phyloP scores from a whole-genome alignment of 805 yeast species.

The Wickerhamomyces chambardii region DNA sequence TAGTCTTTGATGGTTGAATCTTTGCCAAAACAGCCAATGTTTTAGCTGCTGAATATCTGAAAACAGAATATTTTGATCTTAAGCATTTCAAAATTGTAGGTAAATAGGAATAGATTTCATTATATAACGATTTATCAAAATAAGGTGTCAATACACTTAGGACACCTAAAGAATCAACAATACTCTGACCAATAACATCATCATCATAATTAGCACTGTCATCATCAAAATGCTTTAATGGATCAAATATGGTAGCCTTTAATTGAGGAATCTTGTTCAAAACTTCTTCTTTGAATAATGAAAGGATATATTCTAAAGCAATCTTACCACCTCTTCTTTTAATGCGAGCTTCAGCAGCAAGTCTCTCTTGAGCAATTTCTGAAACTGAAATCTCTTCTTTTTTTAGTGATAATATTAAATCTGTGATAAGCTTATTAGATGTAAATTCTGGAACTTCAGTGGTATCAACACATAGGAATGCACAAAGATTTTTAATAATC shows the following conservation, averaged over 20 bases:
- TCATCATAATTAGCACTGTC: slow-evolving; percentile 22
- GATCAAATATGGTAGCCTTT: slow-evolving; percentile 52
- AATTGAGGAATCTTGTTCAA: slow-evolving; percentile 63
- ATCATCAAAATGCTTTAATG: slow-evolving; percentile 35
- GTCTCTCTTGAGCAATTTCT: slow-evolving; percentile 52
- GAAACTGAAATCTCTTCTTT: slow-evolving; percentile 64
- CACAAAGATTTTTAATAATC: slow-evolving; percentile 83
- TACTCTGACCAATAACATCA: slow-evolving; percentile 59
- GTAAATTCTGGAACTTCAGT: slow-evolving; percentile 91
- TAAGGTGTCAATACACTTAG: slow-evolving; percentile 64
- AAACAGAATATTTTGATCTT: slow-evolving; percentile 66
- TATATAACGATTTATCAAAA: slow-evolving; percentile 38
- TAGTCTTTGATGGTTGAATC: slow-evolving; percentile 57
- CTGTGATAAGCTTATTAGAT: slow-evolving; percentile 45
- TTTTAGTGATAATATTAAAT: slow-evolving; percentile 59
- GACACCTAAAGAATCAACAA: slow-evolving; percentile 83
- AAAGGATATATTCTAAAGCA: slow-evolving; percentile 54
- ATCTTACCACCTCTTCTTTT: slow-evolving; percentile 80
- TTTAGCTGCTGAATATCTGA: slow-evolving; percentile 85
- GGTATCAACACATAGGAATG: slow-evolving; percentile 90
- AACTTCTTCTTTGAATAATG: slow-evolving; percentile 40
- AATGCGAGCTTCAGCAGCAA: slow-evolving; percentile 63
- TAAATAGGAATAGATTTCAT: slow-evolving; percentile 41
- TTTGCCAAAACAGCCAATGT: slow-evolving; percentile 76
- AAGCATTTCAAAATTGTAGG: slow-evolving; percentile 45